phyloP scores from a whole-genome alignment of 2,329 filamentous ascomycete species.

The Aspergillus costaricaensis region DNA sequence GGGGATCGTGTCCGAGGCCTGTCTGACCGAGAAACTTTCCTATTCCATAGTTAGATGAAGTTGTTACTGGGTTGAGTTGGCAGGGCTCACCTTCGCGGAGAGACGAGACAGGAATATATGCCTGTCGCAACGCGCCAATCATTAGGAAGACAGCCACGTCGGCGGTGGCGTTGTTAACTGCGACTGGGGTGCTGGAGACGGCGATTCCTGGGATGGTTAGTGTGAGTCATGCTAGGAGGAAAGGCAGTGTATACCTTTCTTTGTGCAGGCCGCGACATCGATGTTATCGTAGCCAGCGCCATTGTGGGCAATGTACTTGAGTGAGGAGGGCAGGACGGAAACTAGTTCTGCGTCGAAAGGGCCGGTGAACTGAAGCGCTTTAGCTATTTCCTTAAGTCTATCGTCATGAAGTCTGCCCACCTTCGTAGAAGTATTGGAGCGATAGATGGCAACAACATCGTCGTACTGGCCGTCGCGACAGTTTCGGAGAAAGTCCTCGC shows the following conservation, averaged over 20 bases:
- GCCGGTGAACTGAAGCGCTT: slow-evolving; percentile 40
- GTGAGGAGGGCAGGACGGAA: slow-evolving; percentile 45
- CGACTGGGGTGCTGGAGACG: slow-evolving; percentile 50
- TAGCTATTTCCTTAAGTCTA: too few species aligned
- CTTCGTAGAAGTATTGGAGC: slow-evolving; percentile 59
- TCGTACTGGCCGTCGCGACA: slow-evolving; percentile 58
- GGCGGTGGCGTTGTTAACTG: slow-evolving; percentile 51
- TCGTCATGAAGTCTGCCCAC: too few species aligned
- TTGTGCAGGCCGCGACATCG: slow-evolving; percentile 56
- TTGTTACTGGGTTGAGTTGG: background rate
- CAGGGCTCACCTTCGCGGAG: slow-evolving; percentile 40
- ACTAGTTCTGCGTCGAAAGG: slow-evolving; percentile 53
- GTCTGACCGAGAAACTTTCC: slow-evolving; percentile 46
- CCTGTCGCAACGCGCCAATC: slow-evolving; percentile 50
- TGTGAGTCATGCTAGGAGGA: too few species aligned
- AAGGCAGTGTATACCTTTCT: slow-evolving; percentile 31
- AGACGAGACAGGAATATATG: slow-evolving; percentile 44
- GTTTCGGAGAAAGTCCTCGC: slow-evolving; percentile 58
- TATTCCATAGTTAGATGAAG: slow-evolving; percentile 18
- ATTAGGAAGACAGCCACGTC: slow-evolving; percentile 52
- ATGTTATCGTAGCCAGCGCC: slow-evolving; percentile 65
- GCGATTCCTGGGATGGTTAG: slow-evolving; percentile 32
- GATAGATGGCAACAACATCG: slow-evolving; percentile 58
- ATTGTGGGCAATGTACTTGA: slow-evolving; percentile 56
- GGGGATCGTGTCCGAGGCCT: slow-evolving; percentile 48